Percentiles rank a stretch among this genome's conserved stretches.
phyloP scores from a whole-genome alignment of 164 flowering plant genomes.

The Tetrastigma voinierianum region DNA sequence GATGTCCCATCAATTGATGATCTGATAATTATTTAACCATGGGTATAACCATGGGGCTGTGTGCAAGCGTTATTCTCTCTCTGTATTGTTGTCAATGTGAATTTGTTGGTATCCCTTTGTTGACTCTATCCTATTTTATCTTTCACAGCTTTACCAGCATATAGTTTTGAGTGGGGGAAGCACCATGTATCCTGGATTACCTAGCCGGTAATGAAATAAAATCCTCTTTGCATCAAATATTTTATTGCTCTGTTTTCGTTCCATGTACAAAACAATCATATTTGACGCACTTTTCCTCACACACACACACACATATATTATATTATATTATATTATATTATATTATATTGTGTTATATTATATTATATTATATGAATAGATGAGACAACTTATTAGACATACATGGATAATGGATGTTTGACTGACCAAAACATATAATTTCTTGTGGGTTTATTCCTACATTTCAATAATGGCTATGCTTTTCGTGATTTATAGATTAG shows the following conservation, averaged over 20 bases:
- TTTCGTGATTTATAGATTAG: background rate
- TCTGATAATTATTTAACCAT: too few relatives aligned
- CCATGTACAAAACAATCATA: too few relatives aligned
- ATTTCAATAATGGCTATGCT: background rate
- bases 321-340: too few relatives aligned
- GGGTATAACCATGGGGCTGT: background rate
- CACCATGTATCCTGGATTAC: constrained; percentile 99
- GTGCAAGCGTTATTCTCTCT: background rate
- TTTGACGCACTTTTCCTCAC: too few relatives aligned
- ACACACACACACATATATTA: too few relatives aligned
- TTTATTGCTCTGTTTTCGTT: background rate
- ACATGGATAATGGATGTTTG: too few relatives aligned
- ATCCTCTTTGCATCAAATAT: background rate
- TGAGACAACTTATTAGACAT: too few relatives aligned
- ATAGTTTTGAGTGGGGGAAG: constrained; percentile 99
- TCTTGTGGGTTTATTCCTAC: background rate
- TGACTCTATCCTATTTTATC: constrained; percentile 1
- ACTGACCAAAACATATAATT: background rate
- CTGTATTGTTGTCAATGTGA: background rate
- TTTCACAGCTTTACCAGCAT: constrained; percentile 95
- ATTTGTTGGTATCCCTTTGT: background rate
- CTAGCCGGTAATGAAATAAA: constrained; percentile 77
- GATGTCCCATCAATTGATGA: background rate
- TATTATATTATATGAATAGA: too few relatives aligned
- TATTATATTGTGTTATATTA: too few relatives aligned